Conservation (phyloP, 2,329 filamentous ascomycete species). For the Aureobasidium sp. region DNA sequence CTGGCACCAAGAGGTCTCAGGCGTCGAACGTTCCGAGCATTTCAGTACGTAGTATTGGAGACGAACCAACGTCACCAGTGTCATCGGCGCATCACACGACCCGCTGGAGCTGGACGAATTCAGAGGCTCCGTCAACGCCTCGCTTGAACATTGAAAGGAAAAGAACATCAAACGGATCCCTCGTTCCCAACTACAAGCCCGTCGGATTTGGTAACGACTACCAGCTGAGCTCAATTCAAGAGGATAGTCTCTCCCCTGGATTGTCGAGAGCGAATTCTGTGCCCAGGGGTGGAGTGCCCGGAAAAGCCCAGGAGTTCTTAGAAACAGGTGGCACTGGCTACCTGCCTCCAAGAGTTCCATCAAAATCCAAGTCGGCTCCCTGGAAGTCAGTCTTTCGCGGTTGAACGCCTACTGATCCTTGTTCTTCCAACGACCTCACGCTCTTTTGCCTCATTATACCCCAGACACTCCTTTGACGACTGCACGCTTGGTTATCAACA, state of each 20-base stretch:
- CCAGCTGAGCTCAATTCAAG: background rate
- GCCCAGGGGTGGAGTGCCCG: background rate
- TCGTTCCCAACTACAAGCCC: conserved; percentile 5
- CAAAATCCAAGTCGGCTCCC: background rate
- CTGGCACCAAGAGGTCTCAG: background rate
- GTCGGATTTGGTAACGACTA: conserved; percentile 8
- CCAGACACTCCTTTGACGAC: conserved; percentile 11
- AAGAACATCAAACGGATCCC: background rate
- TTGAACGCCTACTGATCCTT: background rate
- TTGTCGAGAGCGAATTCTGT: background rate
- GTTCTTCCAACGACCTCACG: background rate
- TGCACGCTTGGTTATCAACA: background rate
- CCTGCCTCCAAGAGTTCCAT: conserved; percentile 1
- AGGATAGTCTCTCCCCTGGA: background rate
- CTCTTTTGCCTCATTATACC: background rate
- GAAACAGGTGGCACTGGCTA: conserved; percentile 8
- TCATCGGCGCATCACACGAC: background rate
- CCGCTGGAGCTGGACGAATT: conserved; percentile 26
- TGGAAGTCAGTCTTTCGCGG: conserved; percentile 5
- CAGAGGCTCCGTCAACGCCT: conserved; percentile 24
- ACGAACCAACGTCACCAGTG: background rate
- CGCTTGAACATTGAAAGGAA: conserved; percentile 17
- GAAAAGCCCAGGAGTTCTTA: conserved; percentile 4
- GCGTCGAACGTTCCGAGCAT: conserved; percentile 7
- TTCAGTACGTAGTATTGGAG: conserved; percentile 3